Evolutionary conservation across 371 early-diverging fungal species (phyloP), one percentile per base, ranked within the genome.

Genomic region (Gilbertella persicaria): DNA sequence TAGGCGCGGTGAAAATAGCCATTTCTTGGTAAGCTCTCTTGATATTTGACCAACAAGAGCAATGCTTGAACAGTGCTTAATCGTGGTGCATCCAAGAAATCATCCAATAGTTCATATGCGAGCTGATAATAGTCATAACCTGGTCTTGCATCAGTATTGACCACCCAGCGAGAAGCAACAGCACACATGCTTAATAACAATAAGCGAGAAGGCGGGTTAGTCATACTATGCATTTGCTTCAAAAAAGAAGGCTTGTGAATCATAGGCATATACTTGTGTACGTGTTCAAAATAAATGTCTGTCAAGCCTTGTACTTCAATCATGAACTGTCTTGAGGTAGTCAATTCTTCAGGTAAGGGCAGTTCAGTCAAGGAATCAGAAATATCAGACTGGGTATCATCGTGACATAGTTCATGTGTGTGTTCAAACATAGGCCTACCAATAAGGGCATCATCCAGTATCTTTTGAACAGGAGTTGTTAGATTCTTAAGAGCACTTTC

Each of bases 61-160:
- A 92, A 64, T 0, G 88, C 87, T 41, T 86, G 82, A 1, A 90
- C 83, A 4, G 89, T 88, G 13, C 82, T 75, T n/a, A 85, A 60
- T 9, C 79, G 72, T 17, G 90, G 87, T 5, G 75, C 66, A 56
- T 87, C 90, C 53, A 82, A 69, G 55, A 79, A 83, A 39, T 88
- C 85, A 55, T 87, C 88, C 13, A 90, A 72, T 26, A 86, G 38
- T 0, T 65, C 78, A 41, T 73, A 56, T 9, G 78, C 75, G 5
- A 61, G 55, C 28, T 67, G 71, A 47, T 72, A 75, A 58, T 55
- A 78, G 19, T 46, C 25, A 25, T 70, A 66, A 21, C 78, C 78
- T 3, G 73, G 66, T 8, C 36, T 37, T 17, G 19, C n/a, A n/a
- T n/a, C n/a, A n/a, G n/a, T n/a, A n/a, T n/a, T n/a, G n/a, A n/a